phyloP scores from a whole-genome alignment of 2,329 filamentous ascomycete genomes.

The Aureobasidium sp. region DNA sequence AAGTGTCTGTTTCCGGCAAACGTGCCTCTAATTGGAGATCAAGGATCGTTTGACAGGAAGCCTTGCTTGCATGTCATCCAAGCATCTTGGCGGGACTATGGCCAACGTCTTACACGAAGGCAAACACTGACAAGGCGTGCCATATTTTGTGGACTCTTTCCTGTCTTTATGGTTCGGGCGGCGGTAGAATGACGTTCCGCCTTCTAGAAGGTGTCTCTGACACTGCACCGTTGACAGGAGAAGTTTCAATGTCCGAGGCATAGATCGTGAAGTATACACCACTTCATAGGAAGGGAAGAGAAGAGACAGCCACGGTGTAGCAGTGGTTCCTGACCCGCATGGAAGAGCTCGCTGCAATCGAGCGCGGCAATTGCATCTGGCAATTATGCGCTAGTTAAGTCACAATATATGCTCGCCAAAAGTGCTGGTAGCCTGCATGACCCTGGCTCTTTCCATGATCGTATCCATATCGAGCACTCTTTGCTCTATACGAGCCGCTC shows the following conservation, averaged over 20 bases:
- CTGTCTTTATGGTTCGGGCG: neutral
- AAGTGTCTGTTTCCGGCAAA: neutral
- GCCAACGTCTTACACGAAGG: neutral
- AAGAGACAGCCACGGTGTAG: neutral
- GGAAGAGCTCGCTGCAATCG: neutral
- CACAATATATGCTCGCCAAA: neutral
- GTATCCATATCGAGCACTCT: neutral
- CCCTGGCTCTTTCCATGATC: neutral
- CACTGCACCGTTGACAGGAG: neutral
- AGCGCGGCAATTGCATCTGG: neutral
- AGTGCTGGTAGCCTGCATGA: neutral
- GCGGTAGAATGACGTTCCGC: neutral
- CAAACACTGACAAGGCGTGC: neutral
- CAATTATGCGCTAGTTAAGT: neutral
- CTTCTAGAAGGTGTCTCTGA: slow-evolving; percentile 1
- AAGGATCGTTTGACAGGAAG: neutral
- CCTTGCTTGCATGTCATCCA: neutral
- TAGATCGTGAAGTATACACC: neutral
- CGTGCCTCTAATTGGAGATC: neutral
- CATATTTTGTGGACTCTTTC: neutral
- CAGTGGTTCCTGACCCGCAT: neutral
- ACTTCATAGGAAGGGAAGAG: neutral
- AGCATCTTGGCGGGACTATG: neutral
- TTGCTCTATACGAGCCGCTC: too few species aligned
- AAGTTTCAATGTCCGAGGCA: neutral